phyloP scores from a whole-genome alignment of 2,329 filamentous ascomycete genomes.

The Trichoderma asperellum region DNA sequence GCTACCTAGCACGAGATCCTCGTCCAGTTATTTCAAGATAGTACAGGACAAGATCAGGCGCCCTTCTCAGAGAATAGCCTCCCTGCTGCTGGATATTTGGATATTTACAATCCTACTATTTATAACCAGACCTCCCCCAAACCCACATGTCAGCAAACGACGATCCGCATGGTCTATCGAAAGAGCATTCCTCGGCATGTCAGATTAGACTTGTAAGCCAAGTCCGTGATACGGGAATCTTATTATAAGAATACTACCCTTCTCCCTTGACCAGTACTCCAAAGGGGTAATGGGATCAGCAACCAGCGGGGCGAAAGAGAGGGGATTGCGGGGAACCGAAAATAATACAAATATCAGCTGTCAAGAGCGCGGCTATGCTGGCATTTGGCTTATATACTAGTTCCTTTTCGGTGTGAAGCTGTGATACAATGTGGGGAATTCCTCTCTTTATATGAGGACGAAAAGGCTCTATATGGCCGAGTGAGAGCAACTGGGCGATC shows the following conservation, averaged over 20 bases:
- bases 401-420: background rate
- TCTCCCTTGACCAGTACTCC: background rate
- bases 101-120: background rate
- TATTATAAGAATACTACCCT: conserved; percentile 1
- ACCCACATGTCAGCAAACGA: background rate
- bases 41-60: background rate
- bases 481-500: background rate
- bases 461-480: background rate
- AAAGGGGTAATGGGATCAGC: conserved; percentile 15
- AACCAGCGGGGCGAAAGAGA: conserved; percentile 1
- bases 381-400: background rate
- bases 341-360: background rate
- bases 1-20: background rate
- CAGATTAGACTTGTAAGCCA: conserved; percentile 3
- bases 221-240: background rate
- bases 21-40: background rate
- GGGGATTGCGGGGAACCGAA: conserved; percentile 1
- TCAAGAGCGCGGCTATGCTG: background rate
- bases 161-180: background rate
- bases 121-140: background rate
- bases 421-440: background rate
- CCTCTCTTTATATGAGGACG: background rate
- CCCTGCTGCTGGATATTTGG: background rate
- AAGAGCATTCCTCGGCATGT: conserved; percentile 5
- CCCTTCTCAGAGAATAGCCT: background rate